These are phyloP conservation scores for Chalciporus sphaerocephalus DNA, from an alignment of 768 basidiomycete species.

Conservation along the genomic window DNA sequence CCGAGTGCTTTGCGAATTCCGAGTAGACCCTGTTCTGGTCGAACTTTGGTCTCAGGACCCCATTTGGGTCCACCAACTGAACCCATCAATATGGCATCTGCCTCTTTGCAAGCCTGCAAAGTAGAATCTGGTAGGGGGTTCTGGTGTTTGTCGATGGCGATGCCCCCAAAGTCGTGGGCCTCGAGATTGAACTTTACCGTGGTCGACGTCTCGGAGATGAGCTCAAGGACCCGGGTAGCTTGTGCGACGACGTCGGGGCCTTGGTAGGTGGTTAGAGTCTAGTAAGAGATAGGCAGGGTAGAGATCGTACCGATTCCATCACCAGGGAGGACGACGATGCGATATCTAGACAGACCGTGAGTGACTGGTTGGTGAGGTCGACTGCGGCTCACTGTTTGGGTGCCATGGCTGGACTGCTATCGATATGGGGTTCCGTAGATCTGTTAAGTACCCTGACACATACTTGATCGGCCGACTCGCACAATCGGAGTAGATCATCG, in stretches of 20 bases:
- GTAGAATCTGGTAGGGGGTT: constrained; percentile 83
- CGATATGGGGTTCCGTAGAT: background rate
- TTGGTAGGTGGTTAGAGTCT: constrained; percentile 22
- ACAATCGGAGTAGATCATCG: background rate
- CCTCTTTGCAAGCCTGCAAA: constrained; percentile 82
- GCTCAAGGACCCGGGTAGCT: constrained; percentile 78
- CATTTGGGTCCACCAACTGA: constrained; percentile 99
- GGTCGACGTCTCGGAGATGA: constrained; percentile 56
- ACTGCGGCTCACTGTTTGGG: constrained; percentile 39
- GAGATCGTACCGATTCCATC: constrained; percentile 83
- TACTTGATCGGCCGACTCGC: constrained; percentile 1
- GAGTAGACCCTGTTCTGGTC: constrained; percentile 91
- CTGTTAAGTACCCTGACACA: background rate
- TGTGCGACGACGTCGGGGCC: constrained; percentile 90
- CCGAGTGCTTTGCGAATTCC: constrained; percentile 86
- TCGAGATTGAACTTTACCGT: constrained; percentile 73
- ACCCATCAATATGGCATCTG: constrained; percentile 95
- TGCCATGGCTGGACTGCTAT: constrained; percentile 31
- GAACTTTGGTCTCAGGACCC: constrained; percentile 83
- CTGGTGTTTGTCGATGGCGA: constrained; percentile 85
- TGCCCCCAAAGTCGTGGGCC: constrained; percentile 82
- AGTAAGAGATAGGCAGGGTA: background rate
- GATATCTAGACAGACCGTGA: constrained; percentile 52
- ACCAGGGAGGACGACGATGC: constrained; percentile 86
- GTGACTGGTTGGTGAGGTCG: constrained; percentile 1